Evolutionary conservation across 192 early-diverging fungal genomes (phyloP), one percentile per base, ranked within the genome.

Genomic region (Mortierella hygrophila): DNA sequence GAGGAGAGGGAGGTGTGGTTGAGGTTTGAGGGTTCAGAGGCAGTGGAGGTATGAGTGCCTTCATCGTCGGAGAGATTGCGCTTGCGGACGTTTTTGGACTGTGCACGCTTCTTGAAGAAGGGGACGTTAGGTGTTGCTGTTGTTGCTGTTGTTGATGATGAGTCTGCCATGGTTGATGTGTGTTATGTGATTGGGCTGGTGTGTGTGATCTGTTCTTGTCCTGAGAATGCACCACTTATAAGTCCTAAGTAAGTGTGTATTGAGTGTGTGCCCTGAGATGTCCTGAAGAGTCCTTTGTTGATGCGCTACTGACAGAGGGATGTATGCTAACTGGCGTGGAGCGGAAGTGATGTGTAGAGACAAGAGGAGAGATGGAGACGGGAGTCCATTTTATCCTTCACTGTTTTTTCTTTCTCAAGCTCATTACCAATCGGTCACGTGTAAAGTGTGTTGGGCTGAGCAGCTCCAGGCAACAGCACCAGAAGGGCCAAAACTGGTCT

Each of bases 101-200:
- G 84, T 41, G 76, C 72, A 57, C 91, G 82, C 80, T 93, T 93
- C 81, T 93, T 93, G 77, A 93, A 93, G 76, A 93, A 90, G 20
- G 91, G 84, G 4, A 91, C 90, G 47, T 89, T 90, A 21, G 81
- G 81, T 49, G 82, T 68, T 65, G 54, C 16, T 10, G 40, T 41
- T 26, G 63, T 37, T 49, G 71, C 21, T 9, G 77, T 37, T 65
- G 71, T 32, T 9, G 77, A 3, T 38, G 76, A 37, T 70, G 77
- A 15, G 35, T 84, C 77, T 60, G 82, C 70, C 82, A 85, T 85
- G 46, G 60, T 65, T 65, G 60, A 15, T 35, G n/a, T 52, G 2
- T 52, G 21, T 9, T 60, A n/a, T 5, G 23, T 9, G 21, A n/a
- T 29, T 63, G 6, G 6, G 74, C n/a, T 40, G 16, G 23, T 23